Base-by-base conservation (phyloP, 108 stramenopile genomes). In the Nannochloropsis salina region DNA sequence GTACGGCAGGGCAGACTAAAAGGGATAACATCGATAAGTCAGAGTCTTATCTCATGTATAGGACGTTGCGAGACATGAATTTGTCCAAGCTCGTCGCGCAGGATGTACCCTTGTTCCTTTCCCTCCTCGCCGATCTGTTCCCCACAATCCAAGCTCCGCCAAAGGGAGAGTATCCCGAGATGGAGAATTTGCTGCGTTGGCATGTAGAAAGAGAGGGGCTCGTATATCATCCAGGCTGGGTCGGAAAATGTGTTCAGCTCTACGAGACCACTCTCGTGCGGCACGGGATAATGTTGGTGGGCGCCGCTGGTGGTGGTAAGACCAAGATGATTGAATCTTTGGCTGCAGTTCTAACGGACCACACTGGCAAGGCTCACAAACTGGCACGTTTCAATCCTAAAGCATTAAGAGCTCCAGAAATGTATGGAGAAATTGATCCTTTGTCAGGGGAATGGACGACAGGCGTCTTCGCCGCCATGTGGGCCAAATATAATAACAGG, bases 231-330 rank as follows among this genome's bases (percentile, higher is more conserved):
- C 44, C 45, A 8, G 83, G 82, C 80, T 96, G 96, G 96, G 87
- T 95, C 41, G 84, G 92, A 44, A 96, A 96, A 89, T 93, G 94
- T 44, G 93, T 95, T n/a, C 95, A 96, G 90, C 90, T 96, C 79
- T 95, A 95, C 86, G 95, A 96, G 85, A 93, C 92, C 6, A 90
- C 89, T 12, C 89, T 92, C 2, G 93, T 93, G 80, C 88, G 96
- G 40, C 96, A 96, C 86, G 96, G 95, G 20, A 95, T 96, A 87
- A 96, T 96, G 96, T 92, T 96, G 61, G 94, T 94, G 47, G 95
- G 95, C 3, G 95, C 95, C 0, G 91, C 93, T 9, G 95, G 95
- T 20, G 95, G 95, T 41, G 95, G 95, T 41, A 96, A 96, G 92
- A 95, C 94, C 2, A 92, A 93, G 83, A 95, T 96, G 31, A 94